These are phyloP conservation scores for Trichoderma orchidacearum DNA, from an alignment of 495 filamentous ascomycete genomes.

Conservation along the genomic window DNA sequence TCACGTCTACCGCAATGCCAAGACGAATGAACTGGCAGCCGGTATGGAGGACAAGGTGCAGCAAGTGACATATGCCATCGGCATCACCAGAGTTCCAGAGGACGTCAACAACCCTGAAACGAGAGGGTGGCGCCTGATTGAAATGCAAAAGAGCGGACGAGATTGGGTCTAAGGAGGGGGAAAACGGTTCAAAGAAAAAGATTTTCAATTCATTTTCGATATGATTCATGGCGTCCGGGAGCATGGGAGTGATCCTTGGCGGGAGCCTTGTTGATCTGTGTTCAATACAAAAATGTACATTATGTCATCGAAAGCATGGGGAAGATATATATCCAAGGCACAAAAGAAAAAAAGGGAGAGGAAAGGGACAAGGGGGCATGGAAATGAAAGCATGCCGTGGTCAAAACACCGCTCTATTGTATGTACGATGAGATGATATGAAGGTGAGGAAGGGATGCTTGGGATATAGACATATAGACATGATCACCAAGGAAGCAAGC, in stretches of 20 bases:
- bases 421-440: background rate
- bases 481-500: background rate
- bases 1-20: constrained; percentile 86
- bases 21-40: constrained; percentile 79
- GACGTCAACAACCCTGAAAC: constrained; percentile 97
- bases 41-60: constrained; percentile 98
- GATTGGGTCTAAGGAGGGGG: constrained; percentile 42
- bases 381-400: background rate
- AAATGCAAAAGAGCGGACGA: constrained; percentile 94
- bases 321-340: background rate
- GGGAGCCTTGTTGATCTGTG: background rate
- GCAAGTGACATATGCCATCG: constrained; percentile 94
- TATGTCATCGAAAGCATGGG: background rate
- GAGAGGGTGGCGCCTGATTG: constrained; percentile 89
- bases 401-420: constrained; percentile 1
- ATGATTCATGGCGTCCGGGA: constrained; percentile 1
- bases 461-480: background rate
- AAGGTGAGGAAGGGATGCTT: background rate
- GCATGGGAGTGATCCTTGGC: background rate
- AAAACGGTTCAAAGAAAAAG: constrained; percentile 5
- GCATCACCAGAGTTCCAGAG: constrained; percentile 81
- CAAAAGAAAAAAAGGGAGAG: background rate
- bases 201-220: background rate
- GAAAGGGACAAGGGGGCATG: background rate
- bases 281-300: background rate